phyloP scores from a whole-genome alignment of 73 alveolate genomes.

The Paramecium primaurelia region DNA sequence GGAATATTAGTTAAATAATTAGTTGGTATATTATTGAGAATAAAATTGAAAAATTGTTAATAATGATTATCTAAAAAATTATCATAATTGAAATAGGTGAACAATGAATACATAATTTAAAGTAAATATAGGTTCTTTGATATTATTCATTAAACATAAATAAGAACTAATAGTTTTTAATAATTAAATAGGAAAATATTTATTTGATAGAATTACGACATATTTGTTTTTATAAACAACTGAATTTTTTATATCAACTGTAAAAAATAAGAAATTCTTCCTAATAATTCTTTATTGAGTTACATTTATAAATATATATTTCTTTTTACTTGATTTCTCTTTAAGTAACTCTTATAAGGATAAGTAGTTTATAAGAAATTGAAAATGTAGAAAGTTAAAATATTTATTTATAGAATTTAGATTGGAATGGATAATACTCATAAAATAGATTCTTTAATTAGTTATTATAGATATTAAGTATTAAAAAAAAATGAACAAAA shows the following conservation, averaged over 20 bases:
- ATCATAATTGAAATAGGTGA: neutral
- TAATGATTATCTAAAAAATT: neutral
- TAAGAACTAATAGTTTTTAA: neutral
- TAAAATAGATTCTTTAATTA: too few relatives aligned
- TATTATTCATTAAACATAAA: neutral
- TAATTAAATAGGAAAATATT: neutral
- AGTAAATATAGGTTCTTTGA: neutral
- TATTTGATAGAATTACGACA: neutral
- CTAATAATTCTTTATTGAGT: too few relatives aligned
- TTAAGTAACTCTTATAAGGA: too few relatives aligned
- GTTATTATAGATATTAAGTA: too few relatives aligned
- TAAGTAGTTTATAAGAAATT: too few relatives aligned
- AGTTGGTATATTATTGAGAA: neutral
- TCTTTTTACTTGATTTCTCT: too few relatives aligned
- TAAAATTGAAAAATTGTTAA: neutral
- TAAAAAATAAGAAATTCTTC: neutral
- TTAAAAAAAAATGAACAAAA: too few relatives aligned
- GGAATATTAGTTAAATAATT: neutral
- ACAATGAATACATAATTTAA: neutral
- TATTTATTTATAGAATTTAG: too few relatives aligned
- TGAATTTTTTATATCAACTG: neutral
- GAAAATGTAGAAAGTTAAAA: too few relatives aligned
- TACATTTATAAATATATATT: too few relatives aligned
- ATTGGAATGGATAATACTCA: too few relatives aligned
- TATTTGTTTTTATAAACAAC: neutral